A percentile compares a stretch with the other conserved stretches of the same genome.
Evolutionary conservation across 441 rosid genomes (phyloP).

Genomic region (Hura crepitans): DNA sequence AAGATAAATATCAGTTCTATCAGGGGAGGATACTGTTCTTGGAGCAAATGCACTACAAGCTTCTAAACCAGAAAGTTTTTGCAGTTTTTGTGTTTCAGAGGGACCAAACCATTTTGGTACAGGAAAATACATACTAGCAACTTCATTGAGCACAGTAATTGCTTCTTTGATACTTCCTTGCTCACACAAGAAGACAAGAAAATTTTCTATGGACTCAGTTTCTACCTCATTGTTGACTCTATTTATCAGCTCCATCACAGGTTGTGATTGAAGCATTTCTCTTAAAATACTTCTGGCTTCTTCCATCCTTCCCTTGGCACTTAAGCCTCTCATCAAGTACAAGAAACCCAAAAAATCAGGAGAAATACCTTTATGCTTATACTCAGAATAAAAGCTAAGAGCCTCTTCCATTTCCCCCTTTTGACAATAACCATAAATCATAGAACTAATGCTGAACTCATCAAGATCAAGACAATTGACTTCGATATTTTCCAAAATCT

Average conservation of each 20-base stretch:
- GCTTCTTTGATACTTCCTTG: conserved; percentile 80
- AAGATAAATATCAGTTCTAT: not conserved
- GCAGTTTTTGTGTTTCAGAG: conserved; percentile 28
- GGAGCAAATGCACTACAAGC: not conserved
- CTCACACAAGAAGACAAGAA: conserved; percentile 64
- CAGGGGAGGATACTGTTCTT: not conserved
- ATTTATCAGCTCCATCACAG: conserved; percentile 52
- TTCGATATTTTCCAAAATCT: conserved; percentile 43
- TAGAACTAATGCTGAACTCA: conserved; percentile 61
- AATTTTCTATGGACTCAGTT: conserved; percentile 54
- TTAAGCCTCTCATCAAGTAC: conserved; percentile 62
- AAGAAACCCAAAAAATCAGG: conserved; percentile 82
- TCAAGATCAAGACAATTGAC: conserved; percentile 47
- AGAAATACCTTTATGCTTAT: conserved; percentile 41
- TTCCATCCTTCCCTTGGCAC: conserved; percentile 85
- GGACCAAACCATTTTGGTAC: conserved; percentile 30
- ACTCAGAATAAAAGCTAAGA: conserved; percentile 45
- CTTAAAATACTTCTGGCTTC: conserved; percentile 72
- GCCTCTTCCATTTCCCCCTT: conserved; percentile 82
- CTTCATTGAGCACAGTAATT: conserved; percentile 58
- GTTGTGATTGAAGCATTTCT: conserved; percentile 71
- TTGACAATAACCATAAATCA: conserved; percentile 64
- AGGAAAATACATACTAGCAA: conserved; percentile 44
- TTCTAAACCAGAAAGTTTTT: conserved; percentile 14
- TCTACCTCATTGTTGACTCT: conserved; percentile 54